Evolutionary conservation across 2,329 filamentous ascomycete genomes (phyloP).

Genomic region (Simplicillium aogashimaense): DNA sequence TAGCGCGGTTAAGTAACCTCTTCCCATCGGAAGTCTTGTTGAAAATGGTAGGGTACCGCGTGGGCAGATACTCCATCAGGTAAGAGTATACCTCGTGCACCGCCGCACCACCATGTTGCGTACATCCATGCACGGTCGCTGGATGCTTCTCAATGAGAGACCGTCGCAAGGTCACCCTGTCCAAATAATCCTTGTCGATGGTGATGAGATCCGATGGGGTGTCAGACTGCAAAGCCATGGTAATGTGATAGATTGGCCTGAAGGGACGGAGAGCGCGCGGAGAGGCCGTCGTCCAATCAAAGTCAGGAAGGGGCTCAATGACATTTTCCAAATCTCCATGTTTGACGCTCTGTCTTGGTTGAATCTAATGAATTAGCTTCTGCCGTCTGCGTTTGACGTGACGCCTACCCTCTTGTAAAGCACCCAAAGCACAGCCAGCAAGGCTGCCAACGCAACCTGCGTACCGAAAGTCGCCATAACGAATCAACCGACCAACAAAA

Average conservation of each 20-base stretch:
- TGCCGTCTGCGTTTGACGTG: too few species aligned
- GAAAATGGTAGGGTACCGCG: conserved; percentile 39
- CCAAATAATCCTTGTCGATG: conserved; percentile 39
- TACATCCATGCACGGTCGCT: conserved; percentile 29
- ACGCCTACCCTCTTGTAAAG: not conserved
- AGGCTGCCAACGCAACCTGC: conserved; percentile 1
- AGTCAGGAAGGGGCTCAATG: conserved; percentile 16
- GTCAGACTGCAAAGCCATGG: conserved; percentile 37
- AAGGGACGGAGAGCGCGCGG: conserved; percentile 35
- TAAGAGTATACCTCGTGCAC: conserved; percentile 39
- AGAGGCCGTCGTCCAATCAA: conserved; percentile 28
- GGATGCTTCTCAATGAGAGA: conserved; percentile 26
- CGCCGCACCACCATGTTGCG: conserved; percentile 26
- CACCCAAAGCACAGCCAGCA: not conserved
- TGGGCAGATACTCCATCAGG: conserved; percentile 37
- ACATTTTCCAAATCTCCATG: too few species aligned
- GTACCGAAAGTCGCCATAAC: not conserved
- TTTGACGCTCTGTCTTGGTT: too few species aligned
- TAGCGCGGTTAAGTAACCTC: conserved; percentile 30
- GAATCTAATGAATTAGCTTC: too few species aligned
- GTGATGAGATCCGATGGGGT: conserved; percentile 39
- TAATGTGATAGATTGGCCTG: conserved; percentile 43
- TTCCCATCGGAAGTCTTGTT: conserved; percentile 16
- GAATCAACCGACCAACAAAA: too few species aligned
- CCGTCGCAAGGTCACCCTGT: conserved; percentile 29